Evolutionary conservation across 805 yeast genomes (phyloP).

Genomic region (Kodamaea restingae): DNA sequence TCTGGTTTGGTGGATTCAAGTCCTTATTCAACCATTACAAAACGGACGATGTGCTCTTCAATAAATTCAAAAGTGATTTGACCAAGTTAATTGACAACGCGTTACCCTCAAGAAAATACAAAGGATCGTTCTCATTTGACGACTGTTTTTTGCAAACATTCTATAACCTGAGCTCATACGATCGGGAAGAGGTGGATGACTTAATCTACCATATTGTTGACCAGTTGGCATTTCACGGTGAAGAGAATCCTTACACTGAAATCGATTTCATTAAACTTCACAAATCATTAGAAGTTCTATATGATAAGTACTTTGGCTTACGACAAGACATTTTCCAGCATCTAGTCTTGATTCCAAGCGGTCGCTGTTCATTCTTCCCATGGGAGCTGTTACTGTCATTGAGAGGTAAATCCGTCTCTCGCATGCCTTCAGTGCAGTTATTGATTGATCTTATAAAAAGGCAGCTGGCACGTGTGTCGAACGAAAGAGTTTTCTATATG

Average conservation of each 20-base stretch:
- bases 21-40: conserved; percentile 50
- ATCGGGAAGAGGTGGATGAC: conserved; percentile 50
- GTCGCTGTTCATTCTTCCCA: conserved; percentile 66
- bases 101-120: conserved; percentile 13
- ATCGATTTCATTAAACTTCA: conserved; percentile 55
- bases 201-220: conserved; percentile 61
- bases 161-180: conserved; percentile 13
- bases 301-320: conserved; percentile 24
- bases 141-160: conserved; percentile 19
- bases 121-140: conserved; percentile 12
- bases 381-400: conserved; percentile 81
- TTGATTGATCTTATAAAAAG: conserved; percentile 36
- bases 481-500: conserved; percentile 42
- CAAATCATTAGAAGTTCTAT: conserved; percentile 46
- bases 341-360: conserved; percentile 65
- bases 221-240: conserved; percentile 58
- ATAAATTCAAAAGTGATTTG: conserved; percentile 19
- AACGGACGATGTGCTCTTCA: conserved; percentile 13
- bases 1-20: conserved; percentile 76
- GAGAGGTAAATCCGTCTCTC: conserved; percentile 52
- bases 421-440: conserved; percentile 63
- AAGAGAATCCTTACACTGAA: conserved; percentile 60
- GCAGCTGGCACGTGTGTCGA: conserved; percentile 2
- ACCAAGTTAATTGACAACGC: conserved; percentile 11
- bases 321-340: conserved; percentile 37